Conservation (phyloP, 306 rosid genomes). For the Arachis hypogaea region DNA sequence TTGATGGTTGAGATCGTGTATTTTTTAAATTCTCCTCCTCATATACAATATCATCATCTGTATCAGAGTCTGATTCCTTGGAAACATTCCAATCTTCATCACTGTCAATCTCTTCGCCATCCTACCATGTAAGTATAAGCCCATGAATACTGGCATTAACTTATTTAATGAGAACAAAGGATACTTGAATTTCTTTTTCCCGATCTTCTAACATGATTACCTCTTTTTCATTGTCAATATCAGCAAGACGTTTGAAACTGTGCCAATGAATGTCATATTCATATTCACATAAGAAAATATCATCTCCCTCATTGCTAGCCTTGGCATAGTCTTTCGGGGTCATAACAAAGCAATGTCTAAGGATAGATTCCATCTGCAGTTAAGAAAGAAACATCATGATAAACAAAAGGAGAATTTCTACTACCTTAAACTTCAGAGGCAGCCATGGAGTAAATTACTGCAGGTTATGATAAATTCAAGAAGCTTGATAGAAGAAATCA, state of each 20-base stretch:
- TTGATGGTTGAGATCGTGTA: constrained; percentile 46
- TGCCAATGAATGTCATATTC: constrained; percentile 92
- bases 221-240: constrained; percentile 63
- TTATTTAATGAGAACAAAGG: constrained; percentile 21
- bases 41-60: constrained; percentile 70
- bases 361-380: constrained; percentile 81
- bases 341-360: constrained; percentile 76
- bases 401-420: constrained; percentile 25
- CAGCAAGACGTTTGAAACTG: constrained; percentile 85
- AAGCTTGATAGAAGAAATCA: constrained; percentile 16
- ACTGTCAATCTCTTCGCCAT: constrained; percentile 57
- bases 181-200: constrained; percentile 12
- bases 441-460: constrained; percentile 13
- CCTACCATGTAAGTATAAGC: constrained; percentile 52
- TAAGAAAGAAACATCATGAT: constrained; percentile 31
- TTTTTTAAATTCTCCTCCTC: constrained; percentile 61
- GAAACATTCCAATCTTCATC: constrained; percentile 77
- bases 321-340: constrained; percentile 78
- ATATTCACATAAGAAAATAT: constrained; percentile 83
- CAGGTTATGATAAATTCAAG: background rate
- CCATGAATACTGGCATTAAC: constrained; percentile 16
- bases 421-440: constrained; percentile 26
- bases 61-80: constrained; percentile 63
- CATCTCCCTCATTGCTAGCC: constrained; percentile 80
- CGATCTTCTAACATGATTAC: constrained; percentile 45